Evolutionary conservation across 2,329 filamentous ascomycete species (phyloP), one percentile per base, ranked within the genome.

Genomic region (Myriangium duriaei): DNA sequence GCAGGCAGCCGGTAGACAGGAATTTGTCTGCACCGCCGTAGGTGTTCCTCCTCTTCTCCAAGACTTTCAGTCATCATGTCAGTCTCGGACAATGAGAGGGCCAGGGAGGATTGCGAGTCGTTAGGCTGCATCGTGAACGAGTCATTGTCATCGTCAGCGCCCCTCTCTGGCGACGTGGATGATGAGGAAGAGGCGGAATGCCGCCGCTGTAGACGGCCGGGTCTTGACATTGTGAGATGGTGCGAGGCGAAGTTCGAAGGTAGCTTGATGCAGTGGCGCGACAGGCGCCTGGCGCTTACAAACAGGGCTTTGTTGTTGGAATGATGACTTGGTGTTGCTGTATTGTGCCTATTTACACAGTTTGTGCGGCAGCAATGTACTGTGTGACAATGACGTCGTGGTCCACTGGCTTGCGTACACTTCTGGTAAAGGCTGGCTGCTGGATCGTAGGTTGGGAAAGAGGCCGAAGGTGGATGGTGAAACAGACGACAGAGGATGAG

Each of bases 101-200:
- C 86, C 40, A 95, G 72, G 1, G 88, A 95, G 1, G 88, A 95
- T 57, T 91, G 74, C 3, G 88, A 95, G 63, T 95, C 88, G 64
- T 95, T 94, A 51, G 68, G 60, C 48, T 81, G 79, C 41, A 72
- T 74, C 56, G 81, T 79, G 59, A 91, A 91, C 60, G 91, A 94
- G 62, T 95, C 88, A 49, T 86, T 93, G 62, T 95, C 88, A 54
- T 87, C 81, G 61, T 92, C 85, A 54, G 85, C 81, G 55, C 75
- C 76, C 37, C 80, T 76, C 36, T 72, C 74, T 31, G 81, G 81
- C 1, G 81, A 86, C 54, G 79, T 82, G 41, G 78, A 81, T 5
- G 81, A 81, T 4, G 79, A 82, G 3, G 67, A 70, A 34, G 60
- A 65, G 43, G 54, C 56, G 13, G 53, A 53, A 1, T 38, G 31